Evolutionary conservation across 805 yeast species (phyloP).

Genomic region (Blastobotrys muscicola): DNA sequence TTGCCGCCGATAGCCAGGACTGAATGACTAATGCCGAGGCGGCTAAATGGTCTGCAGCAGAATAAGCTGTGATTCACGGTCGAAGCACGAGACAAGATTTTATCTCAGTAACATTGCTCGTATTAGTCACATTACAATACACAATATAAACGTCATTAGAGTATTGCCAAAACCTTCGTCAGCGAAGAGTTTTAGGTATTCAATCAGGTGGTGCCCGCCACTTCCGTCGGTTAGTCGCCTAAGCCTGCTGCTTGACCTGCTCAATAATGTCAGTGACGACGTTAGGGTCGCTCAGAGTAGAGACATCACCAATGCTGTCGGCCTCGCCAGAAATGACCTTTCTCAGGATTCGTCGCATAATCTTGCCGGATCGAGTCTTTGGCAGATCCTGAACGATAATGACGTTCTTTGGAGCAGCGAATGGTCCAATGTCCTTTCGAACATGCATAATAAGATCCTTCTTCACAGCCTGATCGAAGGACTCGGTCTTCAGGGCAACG

Average conservation of each 20-base stretch:
- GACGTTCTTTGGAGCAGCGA: slow-evolving; percentile 91
- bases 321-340: slow-evolving; percentile 88
- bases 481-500: slow-evolving; percentile 64
- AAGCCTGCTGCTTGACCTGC: slow-evolving; percentile 35
- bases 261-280: slow-evolving; percentile 69
- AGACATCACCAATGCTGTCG: slow-evolving; percentile 84
- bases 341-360: slow-evolving; percentile 95
- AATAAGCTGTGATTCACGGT: no score
- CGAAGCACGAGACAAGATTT: no score
- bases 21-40: no score
- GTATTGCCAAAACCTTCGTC: no score
- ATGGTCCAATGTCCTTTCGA: slow-evolving; percentile 82
- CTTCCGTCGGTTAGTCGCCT: background rate
- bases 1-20: no score
- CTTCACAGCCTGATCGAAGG: slow-evolving; percentile 30
- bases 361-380: slow-evolving; percentile 97
- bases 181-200: no score
- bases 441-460: slow-evolving; percentile 76
- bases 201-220: no score
- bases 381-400: slow-evolving; percentile 85
- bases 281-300: slow-evolving; percentile 80
- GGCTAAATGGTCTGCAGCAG: no score
- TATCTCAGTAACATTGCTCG: no score
- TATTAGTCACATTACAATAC: no score
- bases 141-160: no score